A percentile compares a stretch with the other conserved stretches of the same genome.
Evolutionary conservation across 2,329 filamentous ascomycete genomes (phyloP).

Genomic region (Colletotrichum trifolii): DNA sequence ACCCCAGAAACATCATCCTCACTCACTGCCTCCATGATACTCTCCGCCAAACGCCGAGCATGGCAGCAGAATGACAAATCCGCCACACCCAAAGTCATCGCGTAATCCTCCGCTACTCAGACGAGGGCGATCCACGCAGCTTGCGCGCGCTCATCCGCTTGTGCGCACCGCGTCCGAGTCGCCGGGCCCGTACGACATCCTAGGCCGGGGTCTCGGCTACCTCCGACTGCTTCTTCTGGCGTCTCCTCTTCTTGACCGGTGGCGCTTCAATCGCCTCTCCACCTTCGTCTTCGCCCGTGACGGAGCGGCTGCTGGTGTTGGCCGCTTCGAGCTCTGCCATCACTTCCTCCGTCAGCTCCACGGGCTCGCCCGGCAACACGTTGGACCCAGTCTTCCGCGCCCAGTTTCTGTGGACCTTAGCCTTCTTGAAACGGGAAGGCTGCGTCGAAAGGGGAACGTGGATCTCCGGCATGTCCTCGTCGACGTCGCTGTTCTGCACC

Average conservation of each 20-base stretch:
- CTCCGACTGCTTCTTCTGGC: not conserved
- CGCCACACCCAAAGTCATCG: not conserved
- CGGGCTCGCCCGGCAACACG: constrained; percentile 7
- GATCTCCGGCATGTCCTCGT: constrained; percentile 33
- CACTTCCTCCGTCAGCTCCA: not conserved
- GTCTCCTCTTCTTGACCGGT: not conserved
- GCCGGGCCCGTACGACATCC: constrained; percentile 1
- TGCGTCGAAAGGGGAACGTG: constrained; percentile 25
- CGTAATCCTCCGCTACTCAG: not conserved
- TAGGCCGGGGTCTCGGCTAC: constrained; percentile 19
- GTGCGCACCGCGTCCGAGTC: not conserved
- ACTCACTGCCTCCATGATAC: not conserved
- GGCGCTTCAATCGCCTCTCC: not conserved
- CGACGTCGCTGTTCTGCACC: constrained; percentile 29
- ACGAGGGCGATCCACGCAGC: no score
- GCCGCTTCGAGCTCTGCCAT: constrained; percentile 7
- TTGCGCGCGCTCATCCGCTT: not conserved
- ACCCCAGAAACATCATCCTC: not conserved
- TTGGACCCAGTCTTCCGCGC: constrained; percentile 25
- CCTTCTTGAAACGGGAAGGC: not conserved
- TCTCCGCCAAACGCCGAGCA: not conserved
- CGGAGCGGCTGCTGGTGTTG: not conserved
- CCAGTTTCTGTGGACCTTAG: constrained; percentile 18
- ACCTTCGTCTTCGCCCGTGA: not conserved
- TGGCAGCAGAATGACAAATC: no score